phyloP scores from a whole-genome alignment of 2,329 filamentous ascomycete species.

The Aureobasidium sp. region DNA sequence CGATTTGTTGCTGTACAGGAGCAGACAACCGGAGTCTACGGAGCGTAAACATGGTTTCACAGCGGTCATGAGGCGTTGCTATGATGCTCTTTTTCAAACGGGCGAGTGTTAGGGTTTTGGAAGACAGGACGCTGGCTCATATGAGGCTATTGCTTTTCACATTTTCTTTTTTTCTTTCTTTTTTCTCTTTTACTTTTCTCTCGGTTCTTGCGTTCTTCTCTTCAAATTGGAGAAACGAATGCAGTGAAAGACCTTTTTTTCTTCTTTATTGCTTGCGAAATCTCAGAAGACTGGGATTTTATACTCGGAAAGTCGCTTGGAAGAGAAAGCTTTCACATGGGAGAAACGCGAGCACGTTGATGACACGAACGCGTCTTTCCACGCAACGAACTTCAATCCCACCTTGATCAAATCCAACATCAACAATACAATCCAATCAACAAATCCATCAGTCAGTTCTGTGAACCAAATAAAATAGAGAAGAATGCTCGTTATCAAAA shows the following conservation, averaged over 20 bases:
- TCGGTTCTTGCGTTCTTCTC: not conserved
- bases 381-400: not conserved
- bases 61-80: not conserved
- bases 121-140: not conserved
- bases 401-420: not conserved
- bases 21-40: not conserved
- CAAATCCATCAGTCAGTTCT: not conserved
- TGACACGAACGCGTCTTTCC: not conserved
- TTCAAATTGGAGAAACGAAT: not conserved
- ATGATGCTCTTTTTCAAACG: not conserved
- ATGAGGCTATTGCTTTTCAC: not conserved
- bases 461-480: not conserved
- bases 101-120: not conserved
- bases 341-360: not conserved
- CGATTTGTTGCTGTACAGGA: not conserved
- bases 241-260: too few species aligned
- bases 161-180: not conserved
- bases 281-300: not conserved
- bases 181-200: not conserved
- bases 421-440: not conserved
- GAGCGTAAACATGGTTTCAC: not conserved
- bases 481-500: conserved; percentile 41
- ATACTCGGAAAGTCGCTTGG: not conserved
- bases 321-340: not conserved
- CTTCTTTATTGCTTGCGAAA: not conserved